Base-by-base conservation (phyloP, 1,139 yeast species). In the Debaryomycetaceae sp. region DNA sequence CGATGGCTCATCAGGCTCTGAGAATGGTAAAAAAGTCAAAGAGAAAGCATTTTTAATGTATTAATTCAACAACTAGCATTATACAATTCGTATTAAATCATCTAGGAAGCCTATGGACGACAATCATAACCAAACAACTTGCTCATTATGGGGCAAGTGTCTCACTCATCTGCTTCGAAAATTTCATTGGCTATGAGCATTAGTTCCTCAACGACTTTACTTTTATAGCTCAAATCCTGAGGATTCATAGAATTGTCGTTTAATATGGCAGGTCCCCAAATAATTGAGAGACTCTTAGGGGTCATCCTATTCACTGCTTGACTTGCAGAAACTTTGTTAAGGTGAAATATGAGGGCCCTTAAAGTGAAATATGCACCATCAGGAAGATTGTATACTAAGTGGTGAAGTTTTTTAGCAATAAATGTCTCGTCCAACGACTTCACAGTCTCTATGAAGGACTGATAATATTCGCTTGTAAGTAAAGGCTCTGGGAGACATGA, bases 321-420 rank as follows among this genome's bases (percentile, higher is more conserved):
- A 48, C 83, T 76, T 24, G 79, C 76, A 31, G 86, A 82, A 6
- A 93, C 84, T 44, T 84, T 79, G 54, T 86, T 83, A 52, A 93
- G 76, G 63, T 93, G 99, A 73, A 91, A 88, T 4, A 90, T 72
- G 51, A 93, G 71, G 36, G 89, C 81, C 55, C 98, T 73, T 54
- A 93, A 74, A 0, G 98, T 91, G 70, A 96, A 90, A 63, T 93
- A 93, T 46, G 95, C 90, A 1, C 96, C 95, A 65, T 93, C 99
- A 0, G 98, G 97, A 45, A 93, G 75, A 54, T 87, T 87, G 66
- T 85, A 93, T 39, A 93, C 88, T 47, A 88, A 78, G 42, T 89
- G 89, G 63, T 93, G 99, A 55, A 93, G 74, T 50, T 84, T 86
- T 55, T 89, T 90, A 44, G 78, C 78, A 41, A 89, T 81, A 44